phyloP scores from a whole-genome alignment of 2,329 filamentous ascomycete species.

The Aspergillus sp. region DNA sequence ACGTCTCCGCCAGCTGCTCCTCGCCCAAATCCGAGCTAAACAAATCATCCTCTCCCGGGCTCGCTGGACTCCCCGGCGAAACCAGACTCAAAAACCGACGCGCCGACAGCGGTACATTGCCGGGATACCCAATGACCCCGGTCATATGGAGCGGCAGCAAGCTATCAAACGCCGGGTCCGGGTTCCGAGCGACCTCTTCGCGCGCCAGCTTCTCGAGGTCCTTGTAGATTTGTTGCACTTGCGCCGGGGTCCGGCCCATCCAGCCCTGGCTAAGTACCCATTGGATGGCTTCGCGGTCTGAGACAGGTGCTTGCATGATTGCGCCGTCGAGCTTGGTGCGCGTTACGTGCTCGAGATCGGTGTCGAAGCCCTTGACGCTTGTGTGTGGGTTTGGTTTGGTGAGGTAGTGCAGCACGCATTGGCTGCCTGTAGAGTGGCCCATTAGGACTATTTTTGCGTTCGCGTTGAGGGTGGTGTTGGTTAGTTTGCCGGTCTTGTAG shows the following conservation, averaged over 20 bases:
- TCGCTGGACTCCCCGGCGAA: constrained; percentile 49
- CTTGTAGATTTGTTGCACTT: constrained; percentile 30
- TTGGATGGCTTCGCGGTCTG: constrained; percentile 68
- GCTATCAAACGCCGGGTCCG: constrained; percentile 22
- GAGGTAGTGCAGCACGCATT: constrained; percentile 67
- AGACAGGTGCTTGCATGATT: constrained; percentile 77
- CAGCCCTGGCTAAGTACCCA: constrained; percentile 30
- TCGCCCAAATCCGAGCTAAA: constrained; percentile 73
- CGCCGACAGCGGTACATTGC: constrained; percentile 52
- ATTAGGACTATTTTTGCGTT: constrained; percentile 60
- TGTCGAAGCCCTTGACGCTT: constrained; percentile 29
- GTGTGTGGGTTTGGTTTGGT: constrained; percentile 44
- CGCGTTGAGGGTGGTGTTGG: neutral
- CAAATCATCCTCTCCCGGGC: constrained; percentile 75
- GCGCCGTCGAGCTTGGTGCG: constrained; percentile 66
- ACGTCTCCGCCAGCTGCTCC: constrained; percentile 59
- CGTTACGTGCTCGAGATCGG: constrained; percentile 32
- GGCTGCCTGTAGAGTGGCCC: constrained; percentile 69
- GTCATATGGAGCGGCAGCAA: constrained; percentile 37
- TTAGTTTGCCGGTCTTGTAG: constrained; percentile 31
- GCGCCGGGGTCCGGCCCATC: constrained; percentile 22
- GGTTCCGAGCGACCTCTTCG: constrained; percentile 20
- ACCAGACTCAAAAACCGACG: constrained; percentile 59
- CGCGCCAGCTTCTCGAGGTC: constrained; percentile 34
- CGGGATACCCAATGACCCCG: constrained; percentile 30